A percentile compares a stretch with the other conserved stretches of the same genome.
phyloP scores from a whole-genome alignment of 1,139 yeast species.

The Protomyces macrosporus region DNA sequence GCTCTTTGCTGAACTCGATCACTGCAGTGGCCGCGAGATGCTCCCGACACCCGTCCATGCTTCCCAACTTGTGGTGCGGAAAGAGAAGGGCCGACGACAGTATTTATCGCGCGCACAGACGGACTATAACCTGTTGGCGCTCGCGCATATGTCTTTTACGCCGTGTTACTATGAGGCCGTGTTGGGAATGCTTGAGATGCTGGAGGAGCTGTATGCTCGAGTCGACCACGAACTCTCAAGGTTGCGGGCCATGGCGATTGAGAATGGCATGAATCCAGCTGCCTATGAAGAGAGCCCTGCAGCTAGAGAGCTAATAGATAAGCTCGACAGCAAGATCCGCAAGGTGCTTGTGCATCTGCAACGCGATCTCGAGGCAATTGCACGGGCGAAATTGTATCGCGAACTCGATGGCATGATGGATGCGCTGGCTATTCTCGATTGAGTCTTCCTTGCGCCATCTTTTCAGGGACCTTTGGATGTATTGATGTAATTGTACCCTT shows the following conservation, averaged over 20 bases:
- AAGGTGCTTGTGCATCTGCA: conserved; percentile 1
- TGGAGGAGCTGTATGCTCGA: neutral
- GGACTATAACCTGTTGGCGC: neutral
- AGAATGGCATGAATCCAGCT: neutral
- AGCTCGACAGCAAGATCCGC: conserved; percentile 1
- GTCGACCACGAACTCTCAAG: neutral
- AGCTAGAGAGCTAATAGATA: neutral
- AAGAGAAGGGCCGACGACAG: neutral
- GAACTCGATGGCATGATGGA: conserved; percentile 17
- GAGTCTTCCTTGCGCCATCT: neutral
- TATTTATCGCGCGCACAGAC: neutral
- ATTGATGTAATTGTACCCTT: neutral
- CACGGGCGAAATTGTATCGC: conserved; percentile 9
- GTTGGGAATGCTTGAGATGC: neutral
- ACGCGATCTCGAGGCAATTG: conserved; percentile 10
- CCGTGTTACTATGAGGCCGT: neutral
- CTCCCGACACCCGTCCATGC: neutral
- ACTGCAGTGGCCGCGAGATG: neutral
- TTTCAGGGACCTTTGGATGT: neutral
- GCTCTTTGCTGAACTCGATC: neutral
- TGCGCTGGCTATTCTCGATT: neutral
- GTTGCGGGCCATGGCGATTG: neutral
- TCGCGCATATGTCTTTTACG: neutral
- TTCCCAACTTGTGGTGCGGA: neutral
- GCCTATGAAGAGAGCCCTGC: neutral